A percentile compares a stretch with the other conserved stretches of the same genome.
Evolutionary conservation across 106 monocot genomes (phyloP).

Genomic region (Apostasia shenzhenica): DNA sequence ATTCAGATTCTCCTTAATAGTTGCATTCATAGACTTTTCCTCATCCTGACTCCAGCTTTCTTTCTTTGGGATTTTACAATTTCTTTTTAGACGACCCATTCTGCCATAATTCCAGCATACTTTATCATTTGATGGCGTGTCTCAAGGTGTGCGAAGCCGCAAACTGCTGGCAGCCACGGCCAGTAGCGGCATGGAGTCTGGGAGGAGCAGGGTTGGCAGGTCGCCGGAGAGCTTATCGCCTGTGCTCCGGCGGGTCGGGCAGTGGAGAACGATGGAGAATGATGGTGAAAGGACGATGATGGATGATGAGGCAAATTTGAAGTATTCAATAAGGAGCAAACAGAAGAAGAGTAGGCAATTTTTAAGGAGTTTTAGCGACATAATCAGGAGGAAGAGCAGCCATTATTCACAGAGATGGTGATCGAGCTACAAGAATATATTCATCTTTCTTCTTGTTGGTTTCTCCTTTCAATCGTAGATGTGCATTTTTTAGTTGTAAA

Average conservation of each 20-base stretch:
- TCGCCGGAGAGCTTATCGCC: background rate
- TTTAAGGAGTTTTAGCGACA: slow-evolving; percentile 39
- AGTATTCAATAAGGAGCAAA: slow-evolving; percentile 1
- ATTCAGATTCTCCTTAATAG: too few relatives aligned
- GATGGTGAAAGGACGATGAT: background rate
- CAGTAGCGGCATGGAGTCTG: background rate
- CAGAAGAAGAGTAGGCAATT: slow-evolving; percentile 39
- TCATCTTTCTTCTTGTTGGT: too few relatives aligned
- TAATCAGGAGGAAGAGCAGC: slow-evolving; percentile 31
- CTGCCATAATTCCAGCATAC: too few relatives aligned
- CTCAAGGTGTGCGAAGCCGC: slow-evolving; percentile 69
- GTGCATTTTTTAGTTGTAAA: too few relatives aligned
- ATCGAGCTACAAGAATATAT: too few relatives aligned
- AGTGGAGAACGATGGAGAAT: slow-evolving; percentile 14
- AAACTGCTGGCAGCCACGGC: slow-evolving; percentile 28
- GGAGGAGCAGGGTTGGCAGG: background rate
- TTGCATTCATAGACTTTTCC: too few relatives aligned
- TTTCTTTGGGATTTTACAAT: too few relatives aligned
- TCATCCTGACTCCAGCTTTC: too few relatives aligned
- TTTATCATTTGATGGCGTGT: too few relatives aligned
- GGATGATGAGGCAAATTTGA: background rate
- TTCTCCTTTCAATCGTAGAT: too few relatives aligned
- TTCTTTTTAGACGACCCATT: too few relatives aligned
- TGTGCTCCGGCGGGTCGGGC: slow-evolving; percentile 10
- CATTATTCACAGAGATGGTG: too few relatives aligned